Conservation (phyloP, 371 early-diverging fungal species). For the Globomyces sp. region DNA sequence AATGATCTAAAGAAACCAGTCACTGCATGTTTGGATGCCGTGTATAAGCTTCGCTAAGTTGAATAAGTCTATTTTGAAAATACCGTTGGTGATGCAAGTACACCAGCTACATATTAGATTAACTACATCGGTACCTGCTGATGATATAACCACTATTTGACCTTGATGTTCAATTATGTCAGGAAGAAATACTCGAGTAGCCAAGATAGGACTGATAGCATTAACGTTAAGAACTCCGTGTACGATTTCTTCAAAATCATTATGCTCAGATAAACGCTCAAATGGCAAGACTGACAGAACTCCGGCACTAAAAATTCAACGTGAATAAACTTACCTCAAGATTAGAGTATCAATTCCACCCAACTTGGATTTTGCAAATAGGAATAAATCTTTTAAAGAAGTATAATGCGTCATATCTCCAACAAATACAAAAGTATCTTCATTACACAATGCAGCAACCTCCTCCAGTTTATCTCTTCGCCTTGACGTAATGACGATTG, state of each 20-base stretch:
- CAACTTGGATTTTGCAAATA: constrained; percentile 6
- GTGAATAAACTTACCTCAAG: constrained; percentile 23
- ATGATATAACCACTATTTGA: constrained; percentile 65
- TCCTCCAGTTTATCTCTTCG: constrained; percentile 51
- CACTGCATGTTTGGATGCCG: constrained; percentile 78
- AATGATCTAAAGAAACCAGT: constrained; percentile 84
- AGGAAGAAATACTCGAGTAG: constrained; percentile 62
- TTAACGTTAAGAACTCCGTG: constrained; percentile 63
- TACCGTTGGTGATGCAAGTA: constrained; percentile 72
- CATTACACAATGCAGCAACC: constrained; percentile 52
- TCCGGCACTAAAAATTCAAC: constrained; percentile 54
- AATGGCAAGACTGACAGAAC: constrained; percentile 64
- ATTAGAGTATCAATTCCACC: constrained; percentile 63
- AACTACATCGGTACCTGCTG: constrained; percentile 58
- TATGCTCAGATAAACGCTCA: constrained; percentile 45
- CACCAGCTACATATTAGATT: constrained; percentile 66
- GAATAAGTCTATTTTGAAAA: too few species aligned
- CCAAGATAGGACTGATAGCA: constrained; percentile 59
- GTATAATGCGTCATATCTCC: constrained; percentile 23
- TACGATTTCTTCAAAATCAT: constrained; percentile 30
- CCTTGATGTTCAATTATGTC: constrained; percentile 49
- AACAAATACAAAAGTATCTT: constrained; percentile 28
- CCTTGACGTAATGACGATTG: constrained; percentile 68
- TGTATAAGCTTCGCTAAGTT: constrained; percentile 57
- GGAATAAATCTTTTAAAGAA: constrained; percentile 14